phyloP scores from a whole-genome alignment of 768 basidiomycete species.

The Serendipita sp. region DNA sequence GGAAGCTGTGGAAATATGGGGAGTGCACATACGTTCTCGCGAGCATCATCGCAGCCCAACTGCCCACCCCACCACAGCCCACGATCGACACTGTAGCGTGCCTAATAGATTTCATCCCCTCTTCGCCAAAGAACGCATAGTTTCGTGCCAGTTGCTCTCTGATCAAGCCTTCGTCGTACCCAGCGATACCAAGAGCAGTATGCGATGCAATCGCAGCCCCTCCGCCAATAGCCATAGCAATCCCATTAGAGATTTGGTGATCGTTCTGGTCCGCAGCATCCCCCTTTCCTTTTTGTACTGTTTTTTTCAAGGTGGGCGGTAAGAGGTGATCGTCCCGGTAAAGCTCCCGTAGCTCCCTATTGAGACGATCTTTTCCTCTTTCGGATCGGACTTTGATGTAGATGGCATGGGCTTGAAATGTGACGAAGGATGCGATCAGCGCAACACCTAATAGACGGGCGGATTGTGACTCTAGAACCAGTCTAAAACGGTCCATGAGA shows the following conservation, averaged over 20 bases:
- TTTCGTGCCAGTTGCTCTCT: slow-evolving; percentile 85
- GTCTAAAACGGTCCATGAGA: background rate
- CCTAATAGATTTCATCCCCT: slow-evolving; percentile 67
- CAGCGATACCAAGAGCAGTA: slow-evolving; percentile 8
- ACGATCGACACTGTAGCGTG: slow-evolving; percentile 67
- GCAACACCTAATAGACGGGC: background rate
- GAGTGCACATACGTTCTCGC: slow-evolving; percentile 56
- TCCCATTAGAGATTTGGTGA: background rate
- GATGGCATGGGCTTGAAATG: background rate
- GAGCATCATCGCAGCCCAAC: slow-evolving; percentile 90
- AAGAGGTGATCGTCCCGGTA: background rate
- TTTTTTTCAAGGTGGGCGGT: background rate
- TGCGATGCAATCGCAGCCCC: background rate
- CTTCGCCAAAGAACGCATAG: slow-evolving; percentile 87
- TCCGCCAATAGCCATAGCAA: background rate
- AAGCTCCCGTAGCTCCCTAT: background rate
- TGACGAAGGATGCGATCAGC: background rate
- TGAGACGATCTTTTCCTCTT: background rate
- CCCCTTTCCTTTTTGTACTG: background rate
- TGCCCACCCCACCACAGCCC: slow-evolving; percentile 93
- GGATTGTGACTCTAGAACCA: background rate
- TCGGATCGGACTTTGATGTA: background rate
- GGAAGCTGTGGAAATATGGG: background rate
- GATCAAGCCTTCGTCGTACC: slow-evolving; percentile 67
- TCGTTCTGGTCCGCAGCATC: background rate